These are phyloP conservation scores for Lycium ferocissimum DNA, from an alignment of 257 asterid species.

Conservation along the genomic window DNA sequence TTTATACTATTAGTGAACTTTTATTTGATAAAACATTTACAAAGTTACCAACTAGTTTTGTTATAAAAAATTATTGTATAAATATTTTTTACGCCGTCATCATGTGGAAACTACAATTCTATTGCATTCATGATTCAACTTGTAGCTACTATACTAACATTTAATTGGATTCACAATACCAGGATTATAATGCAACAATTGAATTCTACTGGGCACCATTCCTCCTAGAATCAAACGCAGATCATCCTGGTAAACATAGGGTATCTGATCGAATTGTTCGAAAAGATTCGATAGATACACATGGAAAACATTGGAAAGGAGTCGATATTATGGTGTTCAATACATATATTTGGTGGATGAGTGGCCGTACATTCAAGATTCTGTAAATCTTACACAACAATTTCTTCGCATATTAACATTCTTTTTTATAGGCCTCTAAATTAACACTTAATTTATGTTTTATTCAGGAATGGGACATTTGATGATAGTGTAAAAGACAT, in stretches of 20 bases:
- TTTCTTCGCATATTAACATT: background rate
- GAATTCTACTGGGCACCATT: slow-evolving; percentile 92
- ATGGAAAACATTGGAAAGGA: slow-evolving; percentile 71
- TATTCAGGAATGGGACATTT: slow-evolving; percentile 28
- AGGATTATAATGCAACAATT: slow-evolving; percentile 77
- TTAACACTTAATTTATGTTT: background rate
- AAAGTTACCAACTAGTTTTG: too few relatives aligned
- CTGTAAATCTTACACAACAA: slow-evolving; percentile 42
- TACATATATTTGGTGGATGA: slow-evolving; percentile 86
- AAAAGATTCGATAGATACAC: slow-evolving; percentile 60
- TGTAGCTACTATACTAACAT: background rate
- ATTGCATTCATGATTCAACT: background rate
- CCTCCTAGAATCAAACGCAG: slow-evolving; percentile 83
- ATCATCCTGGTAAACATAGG: slow-evolving; percentile 63
- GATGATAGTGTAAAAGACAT: slow-evolving; percentile 14
- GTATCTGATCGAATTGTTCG: slow-evolving; percentile 54
- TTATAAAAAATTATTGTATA: too few relatives aligned
- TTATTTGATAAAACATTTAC: too few relatives aligned
- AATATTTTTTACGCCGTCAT: too few relatives aligned
- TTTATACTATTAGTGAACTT: too few relatives aligned
- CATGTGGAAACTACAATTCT: background rate
- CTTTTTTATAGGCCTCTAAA: background rate
- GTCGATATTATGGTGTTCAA: slow-evolving; percentile 79
- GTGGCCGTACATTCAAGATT: slow-evolving; percentile 54
- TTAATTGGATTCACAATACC: background rate